Evolutionary conservation across 1,284 basidiomycete species (phyloP), one percentile per base, ranked within the genome.

Genomic region (Ustilago curta): DNA sequence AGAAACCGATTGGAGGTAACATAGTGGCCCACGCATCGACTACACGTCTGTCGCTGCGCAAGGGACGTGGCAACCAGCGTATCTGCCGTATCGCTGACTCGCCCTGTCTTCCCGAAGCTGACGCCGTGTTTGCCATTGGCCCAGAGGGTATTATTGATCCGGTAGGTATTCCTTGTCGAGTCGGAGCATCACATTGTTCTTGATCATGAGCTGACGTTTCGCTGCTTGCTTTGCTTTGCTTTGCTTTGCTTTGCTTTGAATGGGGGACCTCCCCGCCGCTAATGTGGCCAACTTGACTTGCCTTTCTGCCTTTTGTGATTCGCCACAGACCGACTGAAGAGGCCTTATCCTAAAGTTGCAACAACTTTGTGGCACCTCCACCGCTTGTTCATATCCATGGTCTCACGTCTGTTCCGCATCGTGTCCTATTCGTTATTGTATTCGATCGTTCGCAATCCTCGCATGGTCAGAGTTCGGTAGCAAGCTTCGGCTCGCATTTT

Each of bases 31-130:
- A 85, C 69, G 83, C 84, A 16, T 83, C 82, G 16, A 85, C 84
- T 0, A 85, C 84, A 16, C 70, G 84, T 37, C 86, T 99, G 31
- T 94, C 95, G 84, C 88, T 99, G 57, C 93, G 93, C 86, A 99
- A 99, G 85, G 92, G 92, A 31, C 90, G 96, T 40, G 97, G 93
- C 9, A 92, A 93, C 67, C 95, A 93, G 55, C 92, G 97, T 75
- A 91, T 94, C 50, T 97, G 95, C 87, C 96, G 95, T 86, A 96
- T 99, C 74, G 96, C 97, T 71, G 97, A 99, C 87, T 97, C 95
- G 8, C 97, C 97, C 0, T 98, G 95, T 86, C 88, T 99, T 44
- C 97, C 97, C 7, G 97, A 99, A 86, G 94, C 93, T 65, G 96
- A 99, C 84, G 94, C 92, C 3, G 92, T 93, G 71, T 99, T 98